Percentiles rank a stretch among this genome's conserved stretches.
Conservation (phyloP, 1,139 yeast species). For the Pichia terricola region DNA sequence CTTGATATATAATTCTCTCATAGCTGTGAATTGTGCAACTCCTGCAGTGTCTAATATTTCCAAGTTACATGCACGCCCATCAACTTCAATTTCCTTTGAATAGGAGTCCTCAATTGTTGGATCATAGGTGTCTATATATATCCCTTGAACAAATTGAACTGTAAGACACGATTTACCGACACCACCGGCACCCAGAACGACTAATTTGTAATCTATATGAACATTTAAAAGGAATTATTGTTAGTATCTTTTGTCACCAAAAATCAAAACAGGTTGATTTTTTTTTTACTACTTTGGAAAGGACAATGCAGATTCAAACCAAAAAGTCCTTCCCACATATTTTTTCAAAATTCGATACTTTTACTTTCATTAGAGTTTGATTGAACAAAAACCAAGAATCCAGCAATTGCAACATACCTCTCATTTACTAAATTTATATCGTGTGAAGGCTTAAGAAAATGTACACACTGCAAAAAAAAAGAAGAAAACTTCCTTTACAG, state of each 20-base stretch:
- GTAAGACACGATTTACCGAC: constrained; percentile 96
- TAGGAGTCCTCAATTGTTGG: constrained; percentile 97
- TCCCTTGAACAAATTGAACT: constrained; percentile 83
- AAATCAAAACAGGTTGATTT: background rate
- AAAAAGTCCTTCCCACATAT: too few species aligned
- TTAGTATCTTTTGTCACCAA: constrained; percentile 2
- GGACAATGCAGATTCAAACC: too few species aligned
- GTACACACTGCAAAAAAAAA: too few species aligned
- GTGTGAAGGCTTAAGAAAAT: too few species aligned
- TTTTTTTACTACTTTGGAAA: too few species aligned
- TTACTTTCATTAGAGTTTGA: too few species aligned
- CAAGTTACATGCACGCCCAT: constrained; percentile 82
- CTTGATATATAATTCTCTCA: constrained; percentile 91
- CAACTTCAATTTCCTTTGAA: constrained; percentile 84
- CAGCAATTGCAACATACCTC: too few species aligned
- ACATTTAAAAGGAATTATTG: background rate
- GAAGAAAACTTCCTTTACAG: too few species aligned
- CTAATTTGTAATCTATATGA: constrained; percentile 64
- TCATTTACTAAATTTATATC: too few species aligned
- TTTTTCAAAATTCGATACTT: too few species aligned
- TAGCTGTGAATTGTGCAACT: constrained; percentile 92
- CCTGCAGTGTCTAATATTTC: constrained; percentile 98
- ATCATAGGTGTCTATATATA: constrained; percentile 91
- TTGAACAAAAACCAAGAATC: too few species aligned
- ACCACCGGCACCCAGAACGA: constrained; percentile 97